Conservation (phyloP, 2,329 filamentous ascomycete genomes). For the Stagonosporopsis chrysanthemi region DNA sequence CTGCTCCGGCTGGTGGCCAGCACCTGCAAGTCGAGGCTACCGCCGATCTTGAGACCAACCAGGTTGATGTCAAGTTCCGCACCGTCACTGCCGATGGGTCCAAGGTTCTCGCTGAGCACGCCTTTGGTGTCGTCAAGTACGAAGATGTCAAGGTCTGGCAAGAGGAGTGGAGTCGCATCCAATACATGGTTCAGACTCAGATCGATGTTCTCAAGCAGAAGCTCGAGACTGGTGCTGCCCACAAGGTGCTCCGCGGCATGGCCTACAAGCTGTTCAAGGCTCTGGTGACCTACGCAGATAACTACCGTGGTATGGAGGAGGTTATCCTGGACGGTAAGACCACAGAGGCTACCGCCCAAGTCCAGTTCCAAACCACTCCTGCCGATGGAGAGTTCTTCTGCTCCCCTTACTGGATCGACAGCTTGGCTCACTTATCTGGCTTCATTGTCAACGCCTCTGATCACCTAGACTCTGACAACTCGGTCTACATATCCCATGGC, state of each 20-base stretch:
- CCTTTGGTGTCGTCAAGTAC: slow-evolving; percentile 67
- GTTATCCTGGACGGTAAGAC: slow-evolving; percentile 64
- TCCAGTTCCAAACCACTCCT: slow-evolving; percentile 63
- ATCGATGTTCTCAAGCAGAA: slow-evolving; percentile 72
- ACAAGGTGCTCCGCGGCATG: slow-evolving; percentile 76
- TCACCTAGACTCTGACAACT: slow-evolving; percentile 64
- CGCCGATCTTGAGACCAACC: slow-evolving; percentile 64
- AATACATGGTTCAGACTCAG: slow-evolving; percentile 64
- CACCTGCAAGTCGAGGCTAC: slow-evolving; percentile 67
- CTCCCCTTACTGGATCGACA: slow-evolving; percentile 67
- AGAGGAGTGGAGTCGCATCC: slow-evolving; percentile 70
- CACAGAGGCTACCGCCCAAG: slow-evolving; percentile 62
- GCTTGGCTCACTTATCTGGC: slow-evolving; percentile 64
- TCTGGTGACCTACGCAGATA: slow-evolving; percentile 64
- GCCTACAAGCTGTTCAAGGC: slow-evolving; percentile 77
- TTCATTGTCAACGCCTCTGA: slow-evolving; percentile 69
- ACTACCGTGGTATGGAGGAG: slow-evolving; percentile 66
- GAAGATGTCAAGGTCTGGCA: slow-evolving; percentile 68
- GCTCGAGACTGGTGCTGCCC: slow-evolving; percentile 70
- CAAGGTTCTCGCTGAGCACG: slow-evolving; percentile 66
- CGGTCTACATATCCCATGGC: slow-evolving; percentile 68
- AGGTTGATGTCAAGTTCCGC: slow-evolving; percentile 62
- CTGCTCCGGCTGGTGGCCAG: slow-evolving; percentile 60
- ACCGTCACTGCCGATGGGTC: slow-evolving; percentile 68
- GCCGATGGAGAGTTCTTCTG: slow-evolving; percentile 64